These are phyloP conservation scores for Chalara sp. DNA, from an alignment of 2,329 filamentous ascomycete species.

Conservation along the genomic window DNA sequence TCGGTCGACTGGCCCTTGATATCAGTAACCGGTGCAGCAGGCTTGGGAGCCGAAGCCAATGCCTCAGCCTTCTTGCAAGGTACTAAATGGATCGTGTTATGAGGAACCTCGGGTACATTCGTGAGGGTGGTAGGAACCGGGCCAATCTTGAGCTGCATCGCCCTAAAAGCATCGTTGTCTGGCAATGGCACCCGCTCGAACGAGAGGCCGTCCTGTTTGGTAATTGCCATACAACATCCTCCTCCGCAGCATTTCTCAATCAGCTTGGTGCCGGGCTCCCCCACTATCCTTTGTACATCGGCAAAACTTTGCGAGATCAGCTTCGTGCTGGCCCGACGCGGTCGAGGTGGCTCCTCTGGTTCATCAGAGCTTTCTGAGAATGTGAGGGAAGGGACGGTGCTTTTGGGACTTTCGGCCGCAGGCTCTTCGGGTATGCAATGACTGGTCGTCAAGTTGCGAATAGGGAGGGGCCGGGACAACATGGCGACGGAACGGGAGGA, in stretches of 20 bases:
- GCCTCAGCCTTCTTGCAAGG: constrained; percentile 39
- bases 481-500: constrained; percentile 3
- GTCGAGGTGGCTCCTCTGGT: constrained; percentile 37
- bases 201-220: constrained; percentile 37
- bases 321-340: constrained; percentile 58
- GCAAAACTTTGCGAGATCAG: constrained; percentile 58
- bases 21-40: constrained; percentile 38
- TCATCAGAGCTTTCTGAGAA: constrained; percentile 53
- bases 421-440: constrained; percentile 26
- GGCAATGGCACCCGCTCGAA: constrained; percentile 53
- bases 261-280: constrained; percentile 55
- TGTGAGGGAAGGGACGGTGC: constrained; percentile 53
- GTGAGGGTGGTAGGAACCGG: constrained; percentile 69
- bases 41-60: constrained; percentile 37
- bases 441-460: constrained; percentile 21
- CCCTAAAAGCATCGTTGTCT: constrained; percentile 78
- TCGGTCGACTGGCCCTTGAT: constrained; percentile 24
- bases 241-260: constrained; percentile 59
- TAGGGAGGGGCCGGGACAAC: constrained; percentile 21
- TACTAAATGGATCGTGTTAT: constrained; percentile 66
- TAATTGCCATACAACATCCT: constrained; percentile 52
- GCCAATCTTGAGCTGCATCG: constrained; percentile 69
- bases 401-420: constrained; percentile 31
- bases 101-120: constrained; percentile 64
- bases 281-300: constrained; percentile 57